phyloP scores from a whole-genome alignment of 23 red algal genomes.

The Pyropia yezoensis region DNA sequence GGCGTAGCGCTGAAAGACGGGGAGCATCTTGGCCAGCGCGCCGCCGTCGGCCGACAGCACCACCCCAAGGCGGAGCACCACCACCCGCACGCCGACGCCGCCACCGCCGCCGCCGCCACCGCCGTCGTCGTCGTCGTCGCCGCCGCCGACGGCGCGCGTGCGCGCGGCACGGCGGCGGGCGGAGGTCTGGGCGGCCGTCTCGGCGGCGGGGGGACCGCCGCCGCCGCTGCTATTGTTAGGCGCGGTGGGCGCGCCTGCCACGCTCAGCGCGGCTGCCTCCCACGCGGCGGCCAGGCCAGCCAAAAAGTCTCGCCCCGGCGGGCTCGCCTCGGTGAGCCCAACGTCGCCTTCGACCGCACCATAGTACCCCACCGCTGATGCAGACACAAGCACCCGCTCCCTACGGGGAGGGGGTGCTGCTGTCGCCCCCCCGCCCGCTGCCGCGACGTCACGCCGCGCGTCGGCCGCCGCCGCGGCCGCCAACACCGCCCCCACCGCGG shows the following conservation, averaged over 20 bases:
- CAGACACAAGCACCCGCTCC: constrained; percentile 39
- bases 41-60: constrained; percentile 70
- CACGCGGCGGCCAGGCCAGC: constrained; percentile 35
- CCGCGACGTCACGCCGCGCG: too few relatives aligned
- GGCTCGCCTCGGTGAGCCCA: constrained; percentile 40
- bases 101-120: too few relatives aligned
- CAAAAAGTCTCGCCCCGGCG: constrained; percentile 53
- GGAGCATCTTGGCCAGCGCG: constrained; percentile 44
- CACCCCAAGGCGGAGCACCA: constrained; percentile 72
- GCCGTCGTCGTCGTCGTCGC: neutral
- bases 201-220: too few relatives aligned
- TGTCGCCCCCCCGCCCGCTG: too few relatives aligned
- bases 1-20: constrained; percentile 60
- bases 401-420: too few relatives aligned
- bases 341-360: constrained; percentile 35
- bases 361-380: constrained; percentile 89
- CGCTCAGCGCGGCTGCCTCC: constrained; percentile 52
- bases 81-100: constrained; percentile 36
- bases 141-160: too few relatives aligned
- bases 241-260: neutral
- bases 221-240: too few relatives aligned
- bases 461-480: neutral
- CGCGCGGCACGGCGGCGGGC: too few relatives aligned
- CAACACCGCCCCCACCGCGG: neutral
- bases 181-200: too few relatives aligned